Evolutionary conservation across 345 rosid species (phyloP).

Genomic region (Populus alba): DNA sequence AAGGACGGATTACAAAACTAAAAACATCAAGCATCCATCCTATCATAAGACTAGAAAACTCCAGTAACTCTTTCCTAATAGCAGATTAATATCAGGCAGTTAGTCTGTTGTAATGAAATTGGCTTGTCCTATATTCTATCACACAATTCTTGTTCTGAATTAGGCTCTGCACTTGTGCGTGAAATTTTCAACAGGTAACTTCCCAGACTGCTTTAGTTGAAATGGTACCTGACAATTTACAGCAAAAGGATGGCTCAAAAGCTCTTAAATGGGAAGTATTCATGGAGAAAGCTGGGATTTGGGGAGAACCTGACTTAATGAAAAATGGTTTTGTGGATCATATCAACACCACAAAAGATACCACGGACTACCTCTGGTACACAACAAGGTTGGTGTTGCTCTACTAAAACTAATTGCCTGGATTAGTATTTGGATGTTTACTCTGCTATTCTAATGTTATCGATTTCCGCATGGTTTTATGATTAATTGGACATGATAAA

Average conservation of each 20-base stretch:
- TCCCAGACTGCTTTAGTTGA: constrained; percentile 63
- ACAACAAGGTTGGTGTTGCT: constrained; percentile 69
- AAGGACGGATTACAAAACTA: background rate
- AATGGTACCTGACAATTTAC: constrained; percentile 74
- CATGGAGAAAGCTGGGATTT: constrained; percentile 64
- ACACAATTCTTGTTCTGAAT: background rate
- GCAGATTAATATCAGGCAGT: background rate
- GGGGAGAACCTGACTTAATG: constrained; percentile 68
- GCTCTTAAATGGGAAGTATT: constrained; percentile 72
- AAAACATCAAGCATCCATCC: background rate
- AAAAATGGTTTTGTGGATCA: constrained; percentile 69
- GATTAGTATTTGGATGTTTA: too few species aligned
- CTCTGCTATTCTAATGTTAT: too few species aligned
- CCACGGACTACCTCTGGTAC: constrained; percentile 95
- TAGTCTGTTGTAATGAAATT: background rate
- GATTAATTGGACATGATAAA: too few species aligned
- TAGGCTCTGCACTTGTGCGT: constrained; percentile 1
- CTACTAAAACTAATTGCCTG: background rate
- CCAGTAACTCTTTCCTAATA: background rate
- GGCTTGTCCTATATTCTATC: background rate
- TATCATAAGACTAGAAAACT: background rate
- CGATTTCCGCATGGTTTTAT: too few species aligned
- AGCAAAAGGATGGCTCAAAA: constrained; percentile 29
- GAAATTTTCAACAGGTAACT: constrained; percentile 48
- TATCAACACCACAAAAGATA: constrained; percentile 74